These are phyloP conservation scores for Dactylonectria macrodidyma DNA, from an alignment of 2,329 filamentous ascomycete species.

Conservation along the genomic window DNA sequence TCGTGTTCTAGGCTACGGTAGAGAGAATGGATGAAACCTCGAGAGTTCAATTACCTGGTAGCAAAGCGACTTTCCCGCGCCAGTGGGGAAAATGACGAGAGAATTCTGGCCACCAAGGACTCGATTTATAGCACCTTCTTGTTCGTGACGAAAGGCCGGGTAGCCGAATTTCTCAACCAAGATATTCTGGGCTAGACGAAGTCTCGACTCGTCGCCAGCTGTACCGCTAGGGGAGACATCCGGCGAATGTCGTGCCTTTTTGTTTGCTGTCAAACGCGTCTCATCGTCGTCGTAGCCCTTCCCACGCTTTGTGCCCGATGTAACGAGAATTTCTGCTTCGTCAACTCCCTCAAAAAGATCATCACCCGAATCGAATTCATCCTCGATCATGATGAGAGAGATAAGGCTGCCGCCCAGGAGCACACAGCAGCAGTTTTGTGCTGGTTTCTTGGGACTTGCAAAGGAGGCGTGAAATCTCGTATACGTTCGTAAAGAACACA, in stretches of 20 bases:
- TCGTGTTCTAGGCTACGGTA: background rate
- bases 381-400: conserved; percentile 21
- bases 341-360: conserved; percentile 44
- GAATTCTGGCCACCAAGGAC: conserved; percentile 58
- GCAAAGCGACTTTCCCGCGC: conserved; percentile 65
- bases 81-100: conserved; percentile 63
- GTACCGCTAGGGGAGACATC: background rate
- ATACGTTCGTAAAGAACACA: background rate
- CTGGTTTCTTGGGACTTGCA: background rate
- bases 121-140: conserved; percentile 57
- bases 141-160: conserved; percentile 60
- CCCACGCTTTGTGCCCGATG: conserved; percentile 24
- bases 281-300: conserved; percentile 19
- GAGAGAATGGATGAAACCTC: background rate
- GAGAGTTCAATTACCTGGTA: conserved; percentile 56
- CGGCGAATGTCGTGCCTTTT: conserved; percentile 32
- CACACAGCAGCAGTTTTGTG: background rate
- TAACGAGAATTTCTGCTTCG: conserved; percentile 33
- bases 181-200: conserved; percentile 47
- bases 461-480: background rate
- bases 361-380: conserved; percentile 48
- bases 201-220: conserved; percentile 11
- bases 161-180: conserved; percentile 58
- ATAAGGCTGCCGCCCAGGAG: no score
- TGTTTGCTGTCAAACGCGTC: background rate